Conservation (phyloP, 169 alveolate species). For the Cytauxzoon felis region DNA sequence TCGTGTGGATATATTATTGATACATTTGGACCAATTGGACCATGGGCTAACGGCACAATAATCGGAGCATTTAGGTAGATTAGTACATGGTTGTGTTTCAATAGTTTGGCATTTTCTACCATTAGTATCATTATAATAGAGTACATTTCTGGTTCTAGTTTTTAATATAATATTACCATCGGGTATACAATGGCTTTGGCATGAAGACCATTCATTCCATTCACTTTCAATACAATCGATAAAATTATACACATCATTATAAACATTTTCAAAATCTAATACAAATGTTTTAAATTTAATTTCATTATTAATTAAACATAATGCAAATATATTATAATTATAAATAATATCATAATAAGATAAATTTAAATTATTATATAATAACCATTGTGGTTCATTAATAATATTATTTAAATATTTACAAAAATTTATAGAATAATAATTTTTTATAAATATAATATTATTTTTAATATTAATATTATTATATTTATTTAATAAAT, state of each 20-base stretch:
- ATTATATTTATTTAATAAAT: background rate
- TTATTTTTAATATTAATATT: background rate
- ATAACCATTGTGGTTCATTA: background rate
- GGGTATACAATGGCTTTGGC: slow-evolving; percentile 26
- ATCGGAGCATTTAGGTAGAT: slow-evolving; percentile 13
- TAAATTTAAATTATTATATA: background rate
- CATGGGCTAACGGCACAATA: slow-evolving; percentile 33
- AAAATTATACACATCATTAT: background rate
- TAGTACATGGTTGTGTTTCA: slow-evolving; percentile 27
- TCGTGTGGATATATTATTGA: background rate
- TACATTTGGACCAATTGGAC: slow-evolving; percentile 27
- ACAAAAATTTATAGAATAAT: slow-evolving; percentile 15
- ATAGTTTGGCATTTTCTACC: slow-evolving; percentile 47
- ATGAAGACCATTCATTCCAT: slow-evolving; percentile 45
- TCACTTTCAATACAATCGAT: slow-evolving; percentile 35
- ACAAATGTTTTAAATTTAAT: background rate
- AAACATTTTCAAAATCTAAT: background rate
- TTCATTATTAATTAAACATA: background rate
- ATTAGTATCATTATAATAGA: background rate
- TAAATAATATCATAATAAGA: slow-evolving; percentile 1
- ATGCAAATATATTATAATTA: background rate
- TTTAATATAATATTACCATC: background rate
- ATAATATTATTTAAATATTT: background rate
- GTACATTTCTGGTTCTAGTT: slow-evolving; percentile 10
- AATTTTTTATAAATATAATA: background rate